Evolutionary conservation across 1,284 basidiomycete species (phyloP), one percentile per base, ranked within the genome.

Genomic region (Papiliotrema fonsecae): DNA sequence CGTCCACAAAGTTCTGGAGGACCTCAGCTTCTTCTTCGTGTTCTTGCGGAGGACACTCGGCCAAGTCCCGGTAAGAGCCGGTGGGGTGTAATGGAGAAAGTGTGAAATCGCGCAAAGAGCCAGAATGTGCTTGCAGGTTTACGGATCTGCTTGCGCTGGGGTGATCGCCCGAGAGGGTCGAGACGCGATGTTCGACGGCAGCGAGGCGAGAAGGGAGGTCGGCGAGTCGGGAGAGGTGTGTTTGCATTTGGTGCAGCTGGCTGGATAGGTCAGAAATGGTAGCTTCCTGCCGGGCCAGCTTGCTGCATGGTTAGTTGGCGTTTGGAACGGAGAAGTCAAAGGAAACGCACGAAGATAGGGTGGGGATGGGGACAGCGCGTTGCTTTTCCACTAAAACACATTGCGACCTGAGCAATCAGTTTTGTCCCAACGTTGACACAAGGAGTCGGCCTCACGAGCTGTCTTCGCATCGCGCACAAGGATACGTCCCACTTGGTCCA

Each of bases 381-480:
- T 38, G 35, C 27, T 24, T 27, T 19, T 47, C 45, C 7, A 47
- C 36, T n/a, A 47, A 25, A 6, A 39, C 27, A 26, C 45, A 47
- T 39, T 47, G 14, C 19, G 44, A 45, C 10, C 44, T 45, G 25
- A 6, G n/a, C 19, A 6, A n/a, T 45, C 24, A 37, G 44, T 21
- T 11, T 31, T 6, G 5, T 26, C 9, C 24, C 16, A 34, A 32
- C n/a, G n/a, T 11, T 16, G 24, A 25, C 38, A 19, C 13, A 21
- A 9, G 41, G 9, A 18, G 39, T 36, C 24, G 16, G 13, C 28
- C 45, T 40, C 25, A 47, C 45, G 13, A 7, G 10, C 16, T 32
- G 32, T 47, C 45, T 24, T 47, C 36, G 22, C 45, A 47, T 24
- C 45, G 24, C 6, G 32, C 22, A 31, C 45, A 47, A 6, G 45